Evolutionary conservation across 306 rosid species (phyloP).

Genomic region (Elaeagnus macrophylla): DNA sequence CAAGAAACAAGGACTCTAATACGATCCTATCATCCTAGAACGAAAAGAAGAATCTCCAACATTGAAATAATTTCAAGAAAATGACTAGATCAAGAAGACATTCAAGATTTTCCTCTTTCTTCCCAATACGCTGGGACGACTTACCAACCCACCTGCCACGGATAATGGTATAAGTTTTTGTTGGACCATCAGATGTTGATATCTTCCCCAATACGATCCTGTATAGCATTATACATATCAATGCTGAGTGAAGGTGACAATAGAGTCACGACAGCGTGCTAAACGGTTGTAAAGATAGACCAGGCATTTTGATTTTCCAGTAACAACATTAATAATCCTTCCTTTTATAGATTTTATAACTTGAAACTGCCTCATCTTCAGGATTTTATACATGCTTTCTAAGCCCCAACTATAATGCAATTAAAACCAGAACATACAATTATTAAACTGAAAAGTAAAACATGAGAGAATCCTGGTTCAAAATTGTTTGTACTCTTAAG

Average conservation of each 20-base stretch:
- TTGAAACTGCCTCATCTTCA: slow-evolving; percentile 16
- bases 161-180: slow-evolving; percentile 70
- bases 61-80: slow-evolving; percentile 18
- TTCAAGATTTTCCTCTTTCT: slow-evolving; percentile 18
- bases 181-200: slow-evolving; percentile 78
- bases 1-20: slow-evolving; percentile 2
- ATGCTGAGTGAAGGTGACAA: slow-evolving; percentile 52
- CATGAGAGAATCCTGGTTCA: too few species aligned
- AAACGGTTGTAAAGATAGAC: slow-evolving; percentile 40
- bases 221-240: slow-evolving; percentile 70
- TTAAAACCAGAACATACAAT: neutral
- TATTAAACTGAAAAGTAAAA: too few species aligned
- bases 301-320: slow-evolving; percentile 20
- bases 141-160: slow-evolving; percentile 97
- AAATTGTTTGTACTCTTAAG: too few species aligned
- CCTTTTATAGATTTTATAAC: neutral
- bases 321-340: too few species aligned
- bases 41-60: neutral
- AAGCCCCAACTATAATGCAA: neutral
- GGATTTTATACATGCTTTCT: slow-evolving; percentile 14
- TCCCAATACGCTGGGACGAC: slow-evolving; percentile 35
- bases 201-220: slow-evolving; percentile 94
- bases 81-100: slow-evolving; percentile 29
- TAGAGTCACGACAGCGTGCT: slow-evolving; percentile 38
- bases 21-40: slow-evolving; percentile 6